Conservation (phyloP, 345 rosid genomes). For the Conringia planisiliqua region DNA sequence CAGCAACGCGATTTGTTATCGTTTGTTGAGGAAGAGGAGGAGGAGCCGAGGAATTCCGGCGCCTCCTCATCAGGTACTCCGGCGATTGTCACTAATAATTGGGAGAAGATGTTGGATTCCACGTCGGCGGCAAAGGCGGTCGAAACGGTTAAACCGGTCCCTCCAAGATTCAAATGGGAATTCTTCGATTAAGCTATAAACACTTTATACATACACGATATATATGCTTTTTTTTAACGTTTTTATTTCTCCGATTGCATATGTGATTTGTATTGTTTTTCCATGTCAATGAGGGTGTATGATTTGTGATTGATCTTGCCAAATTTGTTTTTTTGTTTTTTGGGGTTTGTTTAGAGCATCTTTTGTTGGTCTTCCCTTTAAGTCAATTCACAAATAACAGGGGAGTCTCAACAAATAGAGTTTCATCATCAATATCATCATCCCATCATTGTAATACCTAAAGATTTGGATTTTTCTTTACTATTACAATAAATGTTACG, state of each 20-base stretch:
- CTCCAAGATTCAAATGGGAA: conserved; percentile 89
- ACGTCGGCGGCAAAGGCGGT: conserved; percentile 35
- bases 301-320: conserved; percentile 29
- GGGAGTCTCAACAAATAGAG: conserved; percentile 26
- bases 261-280: conserved; percentile 16
- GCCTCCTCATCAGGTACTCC: conserved; percentile 44
- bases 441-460: conserved; percentile 25
- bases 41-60: conserved; percentile 39
- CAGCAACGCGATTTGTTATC: conserved; percentile 33
- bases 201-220: conserved; percentile 14
- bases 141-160: conserved; percentile 38
- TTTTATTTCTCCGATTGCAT: background rate
- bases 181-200: conserved; percentile 52
- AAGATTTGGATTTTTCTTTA: conserved; percentile 23
- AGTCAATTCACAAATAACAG: conserved; percentile 21
- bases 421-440: conserved; percentile 20
- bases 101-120: conserved; percentile 83
- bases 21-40: conserved; percentile 33
- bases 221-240: background rate
- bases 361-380: conserved; percentile 21
- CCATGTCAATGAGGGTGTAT: conserved; percentile 6
- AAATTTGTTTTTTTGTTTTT: conserved; percentile 2
- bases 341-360: conserved; percentile 12
- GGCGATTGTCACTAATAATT: conserved; percentile 52
- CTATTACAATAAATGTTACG: conserved; percentile 22